phyloP scores from a whole-genome alignment of 139 green algal species.

The Chlamydomonas urium region DNA sequence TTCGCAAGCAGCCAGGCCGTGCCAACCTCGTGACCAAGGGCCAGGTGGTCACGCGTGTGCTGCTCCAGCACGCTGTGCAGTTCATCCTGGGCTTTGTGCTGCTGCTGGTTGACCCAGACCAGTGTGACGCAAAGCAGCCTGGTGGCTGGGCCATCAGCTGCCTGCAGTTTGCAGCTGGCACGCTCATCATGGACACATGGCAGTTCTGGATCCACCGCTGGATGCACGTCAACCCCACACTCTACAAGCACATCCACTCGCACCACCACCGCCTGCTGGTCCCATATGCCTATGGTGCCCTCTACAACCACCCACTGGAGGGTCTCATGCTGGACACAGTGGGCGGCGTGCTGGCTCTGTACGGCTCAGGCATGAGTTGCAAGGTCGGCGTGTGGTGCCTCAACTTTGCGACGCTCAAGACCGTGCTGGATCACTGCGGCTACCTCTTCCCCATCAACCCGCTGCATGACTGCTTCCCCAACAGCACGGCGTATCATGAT shows the following conservation, averaged over 20 bases:
- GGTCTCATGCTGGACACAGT: conserved; percentile 61
- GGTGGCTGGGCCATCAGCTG: conserved; percentile 6
- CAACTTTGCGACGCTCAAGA: conserved; percentile 59
- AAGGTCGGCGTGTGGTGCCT: conserved; percentile 36
- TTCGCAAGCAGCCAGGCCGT: conserved; percentile 3
- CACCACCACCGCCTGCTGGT: conserved; percentile 56
- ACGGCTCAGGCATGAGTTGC: conserved; percentile 32
- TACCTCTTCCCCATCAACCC: conserved; percentile 60
- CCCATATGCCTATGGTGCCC: conserved; percentile 57
- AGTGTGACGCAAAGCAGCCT: conserved; percentile 23
- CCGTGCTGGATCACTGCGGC: conserved; percentile 61
- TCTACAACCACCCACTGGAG: conserved; percentile 71
- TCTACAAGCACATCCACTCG: conserved; percentile 65
- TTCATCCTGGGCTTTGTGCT: conserved; percentile 21
- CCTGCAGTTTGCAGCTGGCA: conserved; percentile 46
- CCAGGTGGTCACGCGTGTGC: conserved; percentile 53
- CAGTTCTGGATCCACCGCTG: conserved; percentile 69
- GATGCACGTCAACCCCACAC: conserved; percentile 52
- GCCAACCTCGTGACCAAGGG: conserved; percentile 19
- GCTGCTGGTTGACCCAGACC: conserved; percentile 32
- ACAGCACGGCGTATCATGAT: conserved; percentile 27
- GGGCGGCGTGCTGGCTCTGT: conserved; percentile 49
- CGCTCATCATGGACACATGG: conserved; percentile 69
- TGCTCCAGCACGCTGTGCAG: conserved; percentile 63
- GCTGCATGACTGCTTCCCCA: conserved; percentile 56